Base-by-base conservation (phyloP, 345 rosid genomes). In the Rubroshorea leprosula region DNA sequence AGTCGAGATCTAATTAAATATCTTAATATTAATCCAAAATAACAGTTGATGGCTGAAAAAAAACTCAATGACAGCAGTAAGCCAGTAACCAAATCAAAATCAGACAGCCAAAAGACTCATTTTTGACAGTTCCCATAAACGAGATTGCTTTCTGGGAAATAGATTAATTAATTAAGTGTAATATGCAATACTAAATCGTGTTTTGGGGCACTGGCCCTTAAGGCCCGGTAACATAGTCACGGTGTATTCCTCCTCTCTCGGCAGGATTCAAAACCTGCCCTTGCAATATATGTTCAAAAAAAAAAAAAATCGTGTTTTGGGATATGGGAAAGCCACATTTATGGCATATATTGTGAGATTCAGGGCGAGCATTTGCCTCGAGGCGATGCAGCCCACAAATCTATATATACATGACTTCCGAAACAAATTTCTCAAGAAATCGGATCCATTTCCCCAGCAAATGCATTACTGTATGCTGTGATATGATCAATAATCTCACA, bases 31-130 rank as follows among this genome's bases (percentile, higher is more conserved):
- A n/a, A n/a, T n/a, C n/a, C n/a, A n/a, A n/a, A n/a, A n/a, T n/a
- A n/a, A n/a, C n/a, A n/a, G n/a, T n/a, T 63, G 54, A 56, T 55
- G 49, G 39, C 48, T 55, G 55, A 55, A 49, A 29, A 29, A 4
- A 9, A 29, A 9, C 4, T 29, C 9, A 29, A 29, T 31, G 51
- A 57, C 38, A 59, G 47, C 57, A 60, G 61, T 44, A 51, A 5
- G 54, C 23, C 48, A 49, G 60, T 22, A 38, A 49, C 27, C 54
- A 72, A 22, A 21, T 50, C 5, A 50, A 12, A 26, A 13, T 1
- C 47, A 14, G 18, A 44, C 47, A 44, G 47, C 18, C 14, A 1
- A 13, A 14, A n/a, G 45, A n/a, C 47, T n/a, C 47, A 15, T 16
- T 44, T n/a, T 44, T 44, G 47, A n/a, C 47, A 9, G 17, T 14